Conservation (phyloP, 768 basidiomycete species). For the Xerocomellus intermedius region DNA sequence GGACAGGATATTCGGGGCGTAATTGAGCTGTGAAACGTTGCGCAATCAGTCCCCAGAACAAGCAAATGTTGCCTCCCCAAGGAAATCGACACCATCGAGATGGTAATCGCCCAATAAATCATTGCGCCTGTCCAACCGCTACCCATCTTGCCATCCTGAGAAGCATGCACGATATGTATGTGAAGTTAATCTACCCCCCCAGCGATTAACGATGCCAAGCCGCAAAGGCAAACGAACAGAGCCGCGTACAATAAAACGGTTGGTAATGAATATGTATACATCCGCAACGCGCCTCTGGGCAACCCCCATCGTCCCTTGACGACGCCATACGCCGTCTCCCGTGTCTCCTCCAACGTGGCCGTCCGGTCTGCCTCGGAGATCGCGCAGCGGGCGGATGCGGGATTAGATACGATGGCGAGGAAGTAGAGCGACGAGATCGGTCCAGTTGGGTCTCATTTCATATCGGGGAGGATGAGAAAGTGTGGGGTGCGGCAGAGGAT, state of each 20-base stretch:
- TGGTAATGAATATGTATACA: conserved; percentile 96
- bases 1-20: conserved; percentile 56
- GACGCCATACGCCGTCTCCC: conserved; percentile 48
- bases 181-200: conserved; percentile 57
- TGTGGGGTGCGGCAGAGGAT: too few species aligned
- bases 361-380: conserved; percentile 48
- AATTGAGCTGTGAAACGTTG: conserved; percentile 54
- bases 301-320: conserved; percentile 55
- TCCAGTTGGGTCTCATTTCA: too few species aligned
- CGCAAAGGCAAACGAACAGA: background rate
- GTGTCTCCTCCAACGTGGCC: conserved; percentile 69
- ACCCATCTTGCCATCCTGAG: too few species aligned
- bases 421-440: conserved; percentile 71
- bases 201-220: background rate
- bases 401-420: conserved; percentile 66
- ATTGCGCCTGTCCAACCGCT: too few species aligned
- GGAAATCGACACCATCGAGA: too few species aligned
- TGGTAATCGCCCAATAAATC: too few species aligned
- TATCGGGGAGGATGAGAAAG: too few species aligned
- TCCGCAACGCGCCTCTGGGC: conserved; percentile 61
- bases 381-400: conserved; percentile 60
- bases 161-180: too few species aligned
- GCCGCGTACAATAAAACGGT: conserved; percentile 81
- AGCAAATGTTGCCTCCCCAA: too few species aligned
- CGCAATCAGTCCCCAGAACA: background rate